phyloP scores from a whole-genome alignment of 768 basidiomycete species.

The Nevesoporus exiguus region DNA sequence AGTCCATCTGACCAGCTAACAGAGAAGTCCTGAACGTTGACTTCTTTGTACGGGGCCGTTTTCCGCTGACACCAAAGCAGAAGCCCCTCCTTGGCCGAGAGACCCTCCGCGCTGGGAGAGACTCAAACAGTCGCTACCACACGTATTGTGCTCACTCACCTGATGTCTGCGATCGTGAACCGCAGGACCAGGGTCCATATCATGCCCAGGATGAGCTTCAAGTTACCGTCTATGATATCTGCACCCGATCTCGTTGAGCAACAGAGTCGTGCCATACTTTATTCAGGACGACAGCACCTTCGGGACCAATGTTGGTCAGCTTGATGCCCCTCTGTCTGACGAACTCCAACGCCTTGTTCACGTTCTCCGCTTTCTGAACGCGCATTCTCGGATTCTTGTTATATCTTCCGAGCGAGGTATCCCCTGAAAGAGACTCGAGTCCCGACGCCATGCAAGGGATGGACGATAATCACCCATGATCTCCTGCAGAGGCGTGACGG shows the following conservation, averaged over 20 bases:
- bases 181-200: slow-evolving; percentile 98
- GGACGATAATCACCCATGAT: slow-evolving; percentile 73
- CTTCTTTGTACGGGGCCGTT: slow-evolving; percentile 86
- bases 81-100: slow-evolving; percentile 97
- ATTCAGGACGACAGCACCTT: slow-evolving; percentile 50
- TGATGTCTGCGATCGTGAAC: slow-evolving; percentile 98
- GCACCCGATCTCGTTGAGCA: slow-evolving; percentile 7
- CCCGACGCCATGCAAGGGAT: slow-evolving; percentile 1
- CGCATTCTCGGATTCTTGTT: slow-evolving; percentile 88
- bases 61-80: slow-evolving; percentile 98
- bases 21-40: slow-evolving; percentile 92
- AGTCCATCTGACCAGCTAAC: slow-evolving; percentile 92
- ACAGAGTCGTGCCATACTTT: neutral
- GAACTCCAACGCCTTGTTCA: slow-evolving; percentile 93
- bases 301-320: slow-evolving; percentile 95
- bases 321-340: slow-evolving; percentile 93
- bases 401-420: slow-evolving; percentile 91
- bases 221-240: slow-evolving; percentile 99
- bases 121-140: slow-evolving; percentile 5
- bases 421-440: slow-evolving; percentile 47
- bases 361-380: slow-evolving; percentile 97
- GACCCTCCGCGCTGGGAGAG: slow-evolving; percentile 81
- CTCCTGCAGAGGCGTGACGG: slow-evolving; percentile 53
- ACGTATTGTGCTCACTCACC: slow-evolving; percentile 46
- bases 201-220: slow-evolving; percentile 98